These are phyloP conservation scores for Massarina eburnea DNA, from an alignment of 2,329 filamentous ascomycete species.

Conservation along the genomic window DNA sequence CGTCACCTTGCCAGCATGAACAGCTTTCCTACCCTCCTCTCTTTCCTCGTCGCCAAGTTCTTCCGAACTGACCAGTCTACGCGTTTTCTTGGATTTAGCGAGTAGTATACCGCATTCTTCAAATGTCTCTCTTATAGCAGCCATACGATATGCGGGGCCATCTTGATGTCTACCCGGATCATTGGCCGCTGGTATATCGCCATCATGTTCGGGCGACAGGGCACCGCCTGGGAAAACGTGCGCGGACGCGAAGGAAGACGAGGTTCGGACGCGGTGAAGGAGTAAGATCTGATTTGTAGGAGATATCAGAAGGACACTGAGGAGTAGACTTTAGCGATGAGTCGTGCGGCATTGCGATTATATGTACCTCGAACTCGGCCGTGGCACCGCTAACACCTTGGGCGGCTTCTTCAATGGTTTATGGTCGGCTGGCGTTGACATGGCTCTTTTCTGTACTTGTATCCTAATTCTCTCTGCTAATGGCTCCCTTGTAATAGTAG, in stretches of 20 bases:
- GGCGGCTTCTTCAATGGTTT: conserved; percentile 29
- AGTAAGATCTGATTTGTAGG: conserved; percentile 85
- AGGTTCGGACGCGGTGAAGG: conserved; percentile 80
- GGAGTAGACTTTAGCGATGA: not conserved
- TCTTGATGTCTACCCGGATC: conserved; percentile 67
- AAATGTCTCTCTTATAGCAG: conserved; percentile 87
- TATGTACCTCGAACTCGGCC: conserved; percentile 63
- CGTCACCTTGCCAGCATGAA: conserved; percentile 66
- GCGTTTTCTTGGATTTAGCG: conserved; percentile 56
- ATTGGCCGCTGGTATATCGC: conserved; percentile 53
- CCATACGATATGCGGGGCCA: conserved; percentile 72
- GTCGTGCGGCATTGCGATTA: not conserved
- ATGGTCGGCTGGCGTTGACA: conserved; percentile 38
- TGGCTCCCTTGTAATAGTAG: not conserved
- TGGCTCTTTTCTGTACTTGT: conserved; percentile 18
- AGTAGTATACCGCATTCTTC: conserved; percentile 92
- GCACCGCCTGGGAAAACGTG: conserved; percentile 96
- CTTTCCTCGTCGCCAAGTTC: conserved; percentile 61
- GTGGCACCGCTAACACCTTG: conserved; percentile 51
- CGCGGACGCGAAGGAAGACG: conserved; percentile 82
- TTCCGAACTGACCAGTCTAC: conserved; percentile 53
- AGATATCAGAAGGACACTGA: conserved; percentile 85
- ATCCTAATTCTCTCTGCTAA: no score
- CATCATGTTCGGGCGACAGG: conserved; percentile 76
- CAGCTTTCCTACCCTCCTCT: conserved; percentile 65